phyloP scores from a whole-genome alignment of 192 early-diverging fungal genomes.

The Entrophospora sp. region DNA sequence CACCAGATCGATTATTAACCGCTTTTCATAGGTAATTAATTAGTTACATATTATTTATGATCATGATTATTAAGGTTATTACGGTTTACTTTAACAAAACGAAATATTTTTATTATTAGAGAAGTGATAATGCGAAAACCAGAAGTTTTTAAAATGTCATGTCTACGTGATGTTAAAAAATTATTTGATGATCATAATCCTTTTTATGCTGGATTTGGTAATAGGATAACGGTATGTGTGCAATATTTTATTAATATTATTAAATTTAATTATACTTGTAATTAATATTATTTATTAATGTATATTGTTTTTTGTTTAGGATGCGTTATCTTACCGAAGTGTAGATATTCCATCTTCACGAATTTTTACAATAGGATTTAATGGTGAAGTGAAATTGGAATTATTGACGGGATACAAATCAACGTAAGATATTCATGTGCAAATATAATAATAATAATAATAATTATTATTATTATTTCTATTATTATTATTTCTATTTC shows the following conservation, averaged over 20 bases:
- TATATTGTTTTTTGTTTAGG: conserved; percentile 27
- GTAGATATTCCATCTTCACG: conserved; percentile 88
- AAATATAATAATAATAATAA: too few species aligned
- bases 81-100: not conserved
- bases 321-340: conserved; percentile 88
- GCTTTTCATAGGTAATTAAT: conserved; percentile 77
- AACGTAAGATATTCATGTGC: too few species aligned
- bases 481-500: not conserved
- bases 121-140: conserved; percentile 94
- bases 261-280: not conserved
- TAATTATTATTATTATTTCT: conserved; percentile 7
- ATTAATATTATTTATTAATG: not conserved
- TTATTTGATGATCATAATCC: conserved; percentile 77
- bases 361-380: conserved; percentile 94
- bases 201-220: conserved; percentile 96
- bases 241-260: not conserved
- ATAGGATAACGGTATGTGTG: conserved; percentile 72
- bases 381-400: conserved; percentile 87
- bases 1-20: conserved; percentile 86
- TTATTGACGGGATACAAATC: conserved; percentile 76
- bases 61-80: not conserved
- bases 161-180: conserved; percentile 81
- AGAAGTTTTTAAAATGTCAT: conserved; percentile 95
- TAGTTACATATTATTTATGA: too few species aligned
- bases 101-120: conserved; percentile 20